phyloP scores from a whole-genome alignment of 805 yeast species.

The Candida yuanshanica region DNA sequence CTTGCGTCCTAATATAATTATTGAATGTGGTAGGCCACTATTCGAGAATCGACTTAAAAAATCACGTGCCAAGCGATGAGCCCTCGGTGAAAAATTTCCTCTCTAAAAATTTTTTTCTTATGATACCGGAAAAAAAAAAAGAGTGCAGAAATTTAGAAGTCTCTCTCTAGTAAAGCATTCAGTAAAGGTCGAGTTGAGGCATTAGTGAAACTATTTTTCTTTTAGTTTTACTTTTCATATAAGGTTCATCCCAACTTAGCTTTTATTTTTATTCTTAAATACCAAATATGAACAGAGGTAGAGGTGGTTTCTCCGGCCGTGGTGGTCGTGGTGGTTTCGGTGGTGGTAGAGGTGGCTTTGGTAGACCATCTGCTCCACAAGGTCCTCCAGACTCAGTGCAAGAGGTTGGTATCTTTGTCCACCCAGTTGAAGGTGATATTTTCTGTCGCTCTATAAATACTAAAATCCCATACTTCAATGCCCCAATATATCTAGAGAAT shows the following conservation, averaged over 20 bases:
- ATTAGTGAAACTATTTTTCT: not conserved
- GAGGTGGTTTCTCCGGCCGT: slow-evolving; percentile 36
- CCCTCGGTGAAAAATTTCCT: not conserved
- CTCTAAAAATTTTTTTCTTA: slow-evolving; percentile 3
- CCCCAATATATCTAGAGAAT: slow-evolving; percentile 95
- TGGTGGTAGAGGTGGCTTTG: slow-evolving; percentile 43
- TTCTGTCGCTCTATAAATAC: slow-evolving; percentile 93
- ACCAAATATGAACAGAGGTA: slow-evolving; percentile 4
- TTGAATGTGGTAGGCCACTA: too few species aligned
- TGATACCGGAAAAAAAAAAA: not conserved
- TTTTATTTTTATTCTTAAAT: not conserved
- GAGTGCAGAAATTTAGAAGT: slow-evolving; percentile 20
- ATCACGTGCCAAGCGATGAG: not conserved
- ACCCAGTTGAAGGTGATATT: slow-evolving; percentile 94
- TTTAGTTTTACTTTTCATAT: not conserved
- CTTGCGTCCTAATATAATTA: too few species aligned
- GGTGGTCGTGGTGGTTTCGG: slow-evolving; percentile 60
- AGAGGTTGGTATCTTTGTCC: slow-evolving; percentile 91
- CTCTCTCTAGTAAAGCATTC: not conserved
- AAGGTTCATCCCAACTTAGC: not conserved
- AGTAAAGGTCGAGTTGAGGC: not conserved
- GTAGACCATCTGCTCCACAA: slow-evolving; percentile 68
- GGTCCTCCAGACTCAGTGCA: slow-evolving; percentile 96
- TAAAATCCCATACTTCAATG: slow-evolving; percentile 96
- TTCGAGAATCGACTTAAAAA: not conserved